A percentile compares a stretch with the other conserved stretches of the same genome.
Conservation (phyloP, 1,284 basidiomycete genomes). For the Xerocomus tenax region DNA sequence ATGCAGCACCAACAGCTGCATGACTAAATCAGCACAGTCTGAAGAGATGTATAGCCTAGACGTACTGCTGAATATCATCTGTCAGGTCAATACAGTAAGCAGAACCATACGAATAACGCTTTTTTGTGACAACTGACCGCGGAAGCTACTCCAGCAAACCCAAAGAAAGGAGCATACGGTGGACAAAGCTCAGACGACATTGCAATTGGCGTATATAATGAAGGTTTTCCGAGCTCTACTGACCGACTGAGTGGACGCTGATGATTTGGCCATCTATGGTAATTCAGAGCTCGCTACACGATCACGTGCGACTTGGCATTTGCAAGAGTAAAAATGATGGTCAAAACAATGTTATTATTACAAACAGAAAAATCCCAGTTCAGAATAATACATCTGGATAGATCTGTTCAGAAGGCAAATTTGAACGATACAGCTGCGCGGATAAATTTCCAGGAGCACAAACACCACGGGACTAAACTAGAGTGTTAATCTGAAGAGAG, state of each 20-base stretch:
- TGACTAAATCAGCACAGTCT: constrained; percentile 12
- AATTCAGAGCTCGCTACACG: background rate
- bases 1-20: constrained; percentile 85
- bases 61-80: constrained; percentile 87
- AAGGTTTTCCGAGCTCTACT: background rate
- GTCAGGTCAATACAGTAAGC: constrained; percentile 16
- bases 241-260: background rate
- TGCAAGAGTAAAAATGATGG: too few species aligned
- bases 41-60: constrained; percentile 18
- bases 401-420: background rate
- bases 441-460: background rate
- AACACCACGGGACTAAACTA: background rate
- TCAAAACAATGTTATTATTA: background rate
- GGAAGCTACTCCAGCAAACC: constrained; percentile 75
- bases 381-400: background rate
- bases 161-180: constrained; percentile 79
- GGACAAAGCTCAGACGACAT: constrained; percentile 58
- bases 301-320: constrained; percentile 12
- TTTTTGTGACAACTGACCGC: constrained; percentile 47
- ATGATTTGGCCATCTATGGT: background rate
- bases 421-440: background rate
- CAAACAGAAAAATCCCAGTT: background rate
- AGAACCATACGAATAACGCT: background rate
- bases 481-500: constrained; percentile 37
- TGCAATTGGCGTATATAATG: constrained; percentile 3